phyloP scores from a whole-genome alignment of 768 basidiomycete species.

The Stropharia rugosoannulata region DNA sequence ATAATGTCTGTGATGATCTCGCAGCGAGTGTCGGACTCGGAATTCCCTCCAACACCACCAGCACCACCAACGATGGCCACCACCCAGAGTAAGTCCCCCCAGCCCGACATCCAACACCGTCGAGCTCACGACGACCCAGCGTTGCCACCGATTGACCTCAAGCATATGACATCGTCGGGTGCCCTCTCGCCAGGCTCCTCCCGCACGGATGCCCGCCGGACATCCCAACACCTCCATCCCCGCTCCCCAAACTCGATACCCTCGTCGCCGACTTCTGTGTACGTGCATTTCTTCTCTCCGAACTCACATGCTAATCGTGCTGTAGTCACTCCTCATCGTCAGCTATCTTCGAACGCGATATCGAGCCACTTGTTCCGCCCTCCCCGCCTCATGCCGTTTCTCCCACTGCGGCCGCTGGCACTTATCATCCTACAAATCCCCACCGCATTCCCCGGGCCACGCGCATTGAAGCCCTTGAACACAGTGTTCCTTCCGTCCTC shows the following conservation, averaged over 20 bases:
- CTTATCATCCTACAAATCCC: conserved; percentile 48
- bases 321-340: conserved; percentile 73
- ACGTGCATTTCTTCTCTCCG: conserved; percentile 25
- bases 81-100: neutral
- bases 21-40: neutral
- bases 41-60: neutral
- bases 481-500: conserved; percentile 81
- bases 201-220: conserved; percentile 25
- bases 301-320: conserved; percentile 7
- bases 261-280: conserved; percentile 79
- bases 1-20: neutral
- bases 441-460: conserved; percentile 75
- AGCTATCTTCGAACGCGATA: conserved; percentile 91
- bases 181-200: conserved; percentile 30
- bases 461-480: conserved; percentile 71
- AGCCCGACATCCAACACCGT: no score
- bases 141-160: conserved; percentile 33
- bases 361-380: conserved; percentile 59
- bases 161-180: conserved; percentile 49
- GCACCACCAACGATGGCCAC: neutral
- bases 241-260: conserved; percentile 75
- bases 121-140: conserved; percentile 26
- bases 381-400: conserved; percentile 27
- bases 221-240: conserved; percentile 48
- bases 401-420: conserved; percentile 27